Evolutionary conservation across 129 eudicot genomes (phyloP), one percentile per base, ranked within the genome.

Genomic region (Escallonia herrerae): DNA sequence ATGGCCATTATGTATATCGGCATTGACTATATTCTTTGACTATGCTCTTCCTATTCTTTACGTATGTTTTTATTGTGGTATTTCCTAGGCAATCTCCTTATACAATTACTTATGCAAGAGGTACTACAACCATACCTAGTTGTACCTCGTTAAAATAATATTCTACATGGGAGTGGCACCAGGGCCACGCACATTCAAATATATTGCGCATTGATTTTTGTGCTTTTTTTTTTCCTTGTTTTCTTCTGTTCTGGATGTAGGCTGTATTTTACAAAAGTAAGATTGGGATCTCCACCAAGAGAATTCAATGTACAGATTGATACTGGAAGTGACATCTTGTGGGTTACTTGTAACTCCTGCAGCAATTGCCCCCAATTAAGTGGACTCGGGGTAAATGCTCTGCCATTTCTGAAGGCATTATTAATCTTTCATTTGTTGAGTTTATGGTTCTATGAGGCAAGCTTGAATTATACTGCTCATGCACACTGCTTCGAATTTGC

Each of bases 281-380:
- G 69, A 62, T 69, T 93, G 82, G 98, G 98, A 59, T 81, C 96
- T 62, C 98, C 96, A 56, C 96, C 98, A 15, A 82, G 69, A 65
- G 98, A 88, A 67, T 93, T 79, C 77, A 88, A 72, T 61, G 98
- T 88, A 77, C 98, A 91, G 72, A 91, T 91, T 33, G 98, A 91
- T 71, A 91, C 98, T 1, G 98, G 98, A 68, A 91, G 98, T 69
- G 98, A 93, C 60, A 66, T 88, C 46, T 78, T 93, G 61, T 93
- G 98, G 98, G 89, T 93, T 74, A 77, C 85, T 48, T 88, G 98
- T 74, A 84, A 67, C 81, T 72, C 98, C 39, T 93, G 98, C 60
- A 70, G 58, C 22, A 78, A 83, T 60, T 93, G 98, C 62, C 98
- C 98, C 53, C 95, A 55, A 57, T 72, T 85, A 58, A 93, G 98